phyloP scores from a whole-genome alignment of 768 basidiomycete genomes.

The Cystoderma amianthinum region DNA sequence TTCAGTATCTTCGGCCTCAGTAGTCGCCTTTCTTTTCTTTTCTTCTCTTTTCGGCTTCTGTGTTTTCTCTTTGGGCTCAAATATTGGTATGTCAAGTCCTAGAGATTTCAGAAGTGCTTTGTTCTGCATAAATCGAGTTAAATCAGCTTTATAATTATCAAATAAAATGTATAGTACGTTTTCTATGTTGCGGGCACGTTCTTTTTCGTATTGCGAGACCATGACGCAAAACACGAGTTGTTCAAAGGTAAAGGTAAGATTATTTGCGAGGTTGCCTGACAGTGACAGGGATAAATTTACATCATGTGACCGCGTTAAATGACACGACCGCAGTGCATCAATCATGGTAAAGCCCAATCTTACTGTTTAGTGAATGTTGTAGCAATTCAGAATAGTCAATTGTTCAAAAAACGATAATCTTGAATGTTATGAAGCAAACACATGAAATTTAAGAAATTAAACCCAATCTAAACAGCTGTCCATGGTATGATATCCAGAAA shows the following conservation, averaged over 20 bases:
- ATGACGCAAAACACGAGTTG: too few relatives aligned
- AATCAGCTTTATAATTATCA: not conserved
- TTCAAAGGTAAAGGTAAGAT: not conserved
- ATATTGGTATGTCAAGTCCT: conserved; percentile 37
- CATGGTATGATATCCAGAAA: not conserved
- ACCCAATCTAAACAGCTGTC: not conserved
- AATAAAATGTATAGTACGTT: conserved; percentile 10
- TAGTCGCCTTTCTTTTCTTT: too few relatives aligned
- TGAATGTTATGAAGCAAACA: not conserved
- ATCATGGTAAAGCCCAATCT: not conserved
- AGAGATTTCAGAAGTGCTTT: conserved; percentile 30
- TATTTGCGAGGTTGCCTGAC: not conserved
- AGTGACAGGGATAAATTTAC: not conserved
- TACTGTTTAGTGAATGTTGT: not conserved
- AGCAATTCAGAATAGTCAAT: not conserved
- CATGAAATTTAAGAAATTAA: not conserved
- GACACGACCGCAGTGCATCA: not conserved
- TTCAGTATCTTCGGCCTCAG: too few relatives aligned
- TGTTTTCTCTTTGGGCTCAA: conserved; percentile 43
- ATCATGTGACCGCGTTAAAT: not conserved
- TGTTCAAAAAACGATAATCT: not conserved
- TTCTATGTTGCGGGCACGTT: conserved; percentile 25
- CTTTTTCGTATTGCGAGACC: conserved; percentile 21
- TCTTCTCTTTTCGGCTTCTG: too few relatives aligned
- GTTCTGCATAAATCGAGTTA: conserved; percentile 24